Percentiles rank a stretch among this genome's conserved stretches.
Evolutionary conservation across 768 basidiomycete genomes (phyloP).

Genomic region (Mycena rebaudengoi): DNA sequence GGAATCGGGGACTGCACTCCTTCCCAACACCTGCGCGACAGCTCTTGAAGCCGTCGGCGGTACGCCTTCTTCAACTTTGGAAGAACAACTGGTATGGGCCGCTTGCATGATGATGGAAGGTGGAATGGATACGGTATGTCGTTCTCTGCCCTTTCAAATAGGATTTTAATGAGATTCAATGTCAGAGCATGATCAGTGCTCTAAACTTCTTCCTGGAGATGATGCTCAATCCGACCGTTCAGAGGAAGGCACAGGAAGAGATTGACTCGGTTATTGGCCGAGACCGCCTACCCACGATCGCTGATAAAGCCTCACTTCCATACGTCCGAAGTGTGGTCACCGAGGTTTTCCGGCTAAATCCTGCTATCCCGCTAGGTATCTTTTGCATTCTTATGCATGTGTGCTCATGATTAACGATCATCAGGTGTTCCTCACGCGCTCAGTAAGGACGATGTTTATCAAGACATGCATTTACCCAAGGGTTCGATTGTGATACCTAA

Average conservation of each 20-base stretch:
- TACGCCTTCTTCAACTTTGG: background rate
- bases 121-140: conserved; percentile 10
- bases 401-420: background rate
- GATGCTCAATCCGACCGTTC: too few relatives aligned
- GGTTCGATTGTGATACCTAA: conserved; percentile 31
- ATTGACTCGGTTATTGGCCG: conserved; percentile 5
- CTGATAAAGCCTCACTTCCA: conserved; percentile 28
- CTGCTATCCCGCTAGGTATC: conserved; percentile 25
- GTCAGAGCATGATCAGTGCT: conserved; percentile 2
- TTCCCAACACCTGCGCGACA: conserved; percentile 7
- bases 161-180: too few relatives aligned
- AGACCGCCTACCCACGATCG: conserved; percentile 29
- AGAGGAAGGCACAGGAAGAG: too few relatives aligned
- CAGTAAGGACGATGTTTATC: conserved; percentile 39
- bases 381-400: too few relatives aligned
- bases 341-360: conserved; percentile 27
- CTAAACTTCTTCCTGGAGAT: too few relatives aligned
- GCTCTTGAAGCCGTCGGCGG: background rate
- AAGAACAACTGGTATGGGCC: conserved; percentile 11
- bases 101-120: background rate
- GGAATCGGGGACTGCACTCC: background rate
- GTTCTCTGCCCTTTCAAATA: background rate
- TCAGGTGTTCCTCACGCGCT: conserved; percentile 33
- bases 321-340: conserved; percentile 32
- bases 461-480: conserved; percentile 41